Evolutionary conservation across 805 yeast species (phyloP), one percentile per base, ranked within the genome.

Genomic region (Scheffersomyces amazonensis): DNA sequence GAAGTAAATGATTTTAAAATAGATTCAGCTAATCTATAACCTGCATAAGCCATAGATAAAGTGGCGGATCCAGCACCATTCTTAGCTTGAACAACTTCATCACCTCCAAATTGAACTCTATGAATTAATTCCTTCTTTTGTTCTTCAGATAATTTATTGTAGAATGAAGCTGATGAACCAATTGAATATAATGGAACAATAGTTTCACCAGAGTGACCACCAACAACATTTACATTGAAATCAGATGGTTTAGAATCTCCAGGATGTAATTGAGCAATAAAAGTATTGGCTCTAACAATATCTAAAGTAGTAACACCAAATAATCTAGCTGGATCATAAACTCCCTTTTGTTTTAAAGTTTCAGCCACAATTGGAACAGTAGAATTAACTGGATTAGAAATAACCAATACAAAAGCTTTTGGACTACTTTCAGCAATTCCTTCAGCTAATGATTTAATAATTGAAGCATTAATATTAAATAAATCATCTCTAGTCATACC

Each of bases 141-240:
- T 62, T 85, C 91, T 51, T 76, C 79, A 54, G 78, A 70, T 62
- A 69, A 66, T 47, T 66, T 66, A 35, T 58, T 54, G 49, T 52
- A 68, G 50, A 50, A 60, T 7, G 50, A 18, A 47, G 54, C 56
- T 37, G 73, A 54, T 40, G 51, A 42, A 32, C 71, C 66, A 24
- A 67, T 44, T 27, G 89, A 76, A 60, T 83, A 78, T 49, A 89
- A 73, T 38, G 97, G 97, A 30, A 89, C 93, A 57, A 89, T 89
- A 35, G 96, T 89, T 58, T 84, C 91, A 48, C 96, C 96, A 22
- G 96, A 87, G 73, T 89, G 97, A 37, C 97, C 97, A 45, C 96
- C 97, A 50, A 89, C 71, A 37, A 90, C 96, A 16, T 88, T 81
- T 39, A 87, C 70, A 50, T 73, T 75, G 47, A 69, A 73, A 48